These are phyloP conservation scores for Solanum pennellii DNA, from an alignment of 257 asterid genomes.

Conservation along the genomic window DNA sequence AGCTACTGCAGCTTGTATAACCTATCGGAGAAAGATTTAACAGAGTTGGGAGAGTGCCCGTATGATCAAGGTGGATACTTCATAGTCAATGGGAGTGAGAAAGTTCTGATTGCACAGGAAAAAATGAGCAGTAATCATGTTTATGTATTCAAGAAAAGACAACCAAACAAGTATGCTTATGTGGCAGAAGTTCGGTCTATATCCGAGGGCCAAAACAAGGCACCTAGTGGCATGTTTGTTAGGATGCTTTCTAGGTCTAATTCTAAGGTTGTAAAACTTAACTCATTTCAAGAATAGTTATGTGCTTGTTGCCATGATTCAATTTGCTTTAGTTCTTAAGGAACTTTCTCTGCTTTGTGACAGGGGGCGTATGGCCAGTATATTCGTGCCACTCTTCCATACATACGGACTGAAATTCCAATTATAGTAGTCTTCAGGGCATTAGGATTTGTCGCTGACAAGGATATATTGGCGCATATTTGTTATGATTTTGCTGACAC, in stretches of 20 bases:
- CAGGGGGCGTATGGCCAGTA: slow-evolving; percentile 98
- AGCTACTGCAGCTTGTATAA: slow-evolving; percentile 88
- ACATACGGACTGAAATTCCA: slow-evolving; percentile 88
- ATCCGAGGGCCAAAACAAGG: slow-evolving; percentile 93
- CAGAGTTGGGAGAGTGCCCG: slow-evolving; percentile 99
- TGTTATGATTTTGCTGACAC: slow-evolving; percentile 88
- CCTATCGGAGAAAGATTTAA: slow-evolving; percentile 90
- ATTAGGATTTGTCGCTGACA: slow-evolving; percentile 92
- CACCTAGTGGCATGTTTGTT: slow-evolving; percentile 94
- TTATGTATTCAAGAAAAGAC: slow-evolving; percentile 91
- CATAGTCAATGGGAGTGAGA: slow-evolving; percentile 93
- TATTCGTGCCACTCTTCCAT: slow-evolving; percentile 91
- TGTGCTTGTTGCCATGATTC: background rate
- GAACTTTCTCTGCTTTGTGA: background rate
- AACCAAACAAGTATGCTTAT: slow-evolving; percentile 95
- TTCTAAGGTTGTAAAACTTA: slow-evolving; percentile 70
- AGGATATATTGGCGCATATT: slow-evolving; percentile 85
- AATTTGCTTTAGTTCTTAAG: background rate
- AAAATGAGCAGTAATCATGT: slow-evolving; percentile 99
- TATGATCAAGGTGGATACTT: slow-evolving; percentile 97
- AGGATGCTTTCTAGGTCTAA: slow-evolving; percentile 95
- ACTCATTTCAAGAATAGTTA: background rate
- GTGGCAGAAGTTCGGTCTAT: slow-evolving; percentile 93
- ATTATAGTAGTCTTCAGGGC: slow-evolving; percentile 89
- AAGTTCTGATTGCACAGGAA: slow-evolving; percentile 97